Evolutionary conservation across 345 rosid genomes (phyloP), one percentile per base, ranked within the genome.

Genomic region (Gossypium arboreum): DNA sequence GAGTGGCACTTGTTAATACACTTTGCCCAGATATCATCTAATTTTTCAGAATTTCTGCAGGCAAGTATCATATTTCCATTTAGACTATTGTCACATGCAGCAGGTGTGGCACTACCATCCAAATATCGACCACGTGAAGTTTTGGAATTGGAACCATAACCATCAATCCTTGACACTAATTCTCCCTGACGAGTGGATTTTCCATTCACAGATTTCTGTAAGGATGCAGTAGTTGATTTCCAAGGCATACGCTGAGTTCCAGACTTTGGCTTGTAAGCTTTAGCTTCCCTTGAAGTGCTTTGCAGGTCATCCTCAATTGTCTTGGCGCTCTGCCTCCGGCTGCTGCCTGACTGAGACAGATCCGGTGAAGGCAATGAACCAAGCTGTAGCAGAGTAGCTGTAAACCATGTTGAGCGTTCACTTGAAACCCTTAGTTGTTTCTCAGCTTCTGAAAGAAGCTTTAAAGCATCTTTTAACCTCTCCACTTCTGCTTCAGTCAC

Each of bases 391-490:
- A 95, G 84, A 44, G 96, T 91, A 22, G 98, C 97, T 3, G 98
- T 93, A 86, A 95, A 93, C 99, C 99, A 95, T 22, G 97, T 95
- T 41, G 96, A 91, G 66, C 97, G 96, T 79, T 95, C 99, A 76
- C 83, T 95, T 63, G 98, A 89, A 77, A 88, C 87, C 72, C 96
- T 77, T 57, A 95, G 82, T 79, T 91, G 99, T 80, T 90, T 95
- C 92, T 92, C 97, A 15, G 99, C 93, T 75, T 93, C 98, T 1
- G 98, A 93, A 68, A 95, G 98, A 83, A 95, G 98, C 89, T 89
- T 95, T 77, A 95, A 81, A 56, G 99, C 94, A 87, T 86, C 95
- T 86, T 95, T 95, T 75, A 95, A 76, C 72, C 91, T 91, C 81
- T 87, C 97, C 83, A 91, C 74, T 79, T 95, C 98, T 13, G 87